phyloP scores from a whole-genome alignment of 148 eudicot genomes.

The Vaccinium myrtillus region DNA sequence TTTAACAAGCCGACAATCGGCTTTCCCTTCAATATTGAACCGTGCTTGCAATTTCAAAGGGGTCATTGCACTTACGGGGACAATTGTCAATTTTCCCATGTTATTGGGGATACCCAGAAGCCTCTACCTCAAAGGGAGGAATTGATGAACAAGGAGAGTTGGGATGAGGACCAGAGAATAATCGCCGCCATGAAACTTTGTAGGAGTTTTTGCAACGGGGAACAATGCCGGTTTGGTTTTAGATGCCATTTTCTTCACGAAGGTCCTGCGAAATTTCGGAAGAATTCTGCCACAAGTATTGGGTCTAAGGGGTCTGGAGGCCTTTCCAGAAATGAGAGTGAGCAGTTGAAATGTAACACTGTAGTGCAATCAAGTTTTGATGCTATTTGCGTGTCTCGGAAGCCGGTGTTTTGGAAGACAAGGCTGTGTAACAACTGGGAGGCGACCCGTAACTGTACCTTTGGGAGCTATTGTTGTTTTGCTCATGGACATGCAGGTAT shows the following conservation, averaged over 20 bases:
- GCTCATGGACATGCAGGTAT: slow-evolving; percentile 65
- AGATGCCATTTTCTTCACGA: slow-evolving; percentile 26
- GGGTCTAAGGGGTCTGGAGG: slow-evolving; percentile 8
- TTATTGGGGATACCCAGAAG: slow-evolving; percentile 8
- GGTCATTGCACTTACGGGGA: slow-evolving; percentile 32
- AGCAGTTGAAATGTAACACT: background rate
- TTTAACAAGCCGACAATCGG: background rate
- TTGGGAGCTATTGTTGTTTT: slow-evolving; percentile 32
- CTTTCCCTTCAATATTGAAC: slow-evolving; percentile 13
- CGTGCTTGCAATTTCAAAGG: slow-evolving; percentile 24
- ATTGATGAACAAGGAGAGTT: background rate
- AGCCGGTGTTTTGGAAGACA: slow-evolving; percentile 22
- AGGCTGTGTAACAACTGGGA: slow-evolving; percentile 35
- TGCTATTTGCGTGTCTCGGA: background rate
- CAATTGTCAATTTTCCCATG: slow-evolving; percentile 31
- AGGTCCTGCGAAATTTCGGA: slow-evolving; percentile 2
- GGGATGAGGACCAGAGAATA: background rate
- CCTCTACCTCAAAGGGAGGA: background rate
- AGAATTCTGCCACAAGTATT: slow-evolving; percentile 9
- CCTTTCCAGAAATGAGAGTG: slow-evolving; percentile 10
- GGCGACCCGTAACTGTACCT: slow-evolving; percentile 25
- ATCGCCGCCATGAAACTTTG: slow-evolving; percentile 1
- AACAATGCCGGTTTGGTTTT: slow-evolving; percentile 20
- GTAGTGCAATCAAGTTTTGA: background rate
- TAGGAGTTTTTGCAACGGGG: slow-evolving; percentile 16